Conservation (phyloP, 176 grass and related monocot species). For the Canna indica region DNA sequence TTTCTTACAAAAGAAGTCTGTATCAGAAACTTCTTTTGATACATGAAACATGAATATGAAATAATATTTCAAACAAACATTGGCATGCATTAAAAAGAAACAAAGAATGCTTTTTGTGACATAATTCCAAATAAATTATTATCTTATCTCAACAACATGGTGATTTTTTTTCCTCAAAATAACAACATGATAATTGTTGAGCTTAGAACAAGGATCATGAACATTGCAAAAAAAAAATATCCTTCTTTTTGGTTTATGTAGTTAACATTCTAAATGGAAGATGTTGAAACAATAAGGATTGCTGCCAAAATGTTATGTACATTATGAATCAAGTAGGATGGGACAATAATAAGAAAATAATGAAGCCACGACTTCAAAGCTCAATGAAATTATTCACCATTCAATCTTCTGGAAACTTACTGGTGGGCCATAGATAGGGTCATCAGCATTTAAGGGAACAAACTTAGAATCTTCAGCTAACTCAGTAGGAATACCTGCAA, state of each 20-base stretch:
- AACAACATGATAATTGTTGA: too few relatives aligned
- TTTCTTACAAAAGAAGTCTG: not conserved
- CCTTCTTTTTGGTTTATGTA: too few relatives aligned
- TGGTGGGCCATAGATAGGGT: constrained; percentile 72
- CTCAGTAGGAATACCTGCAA: constrained; percentile 47
- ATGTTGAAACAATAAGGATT: not conserved
- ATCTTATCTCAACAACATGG: not conserved
- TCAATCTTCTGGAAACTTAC: constrained; percentile 32
- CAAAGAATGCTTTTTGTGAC: not conserved
- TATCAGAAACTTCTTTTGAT: not conserved
- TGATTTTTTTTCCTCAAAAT: too few relatives aligned
- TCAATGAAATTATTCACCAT: not conserved
- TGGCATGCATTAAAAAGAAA: not conserved
- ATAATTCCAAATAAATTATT: not conserved
- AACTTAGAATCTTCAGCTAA: constrained; percentile 74
- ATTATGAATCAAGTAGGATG: not conserved
- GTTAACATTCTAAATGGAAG: not conserved
- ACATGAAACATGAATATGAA: not conserved
- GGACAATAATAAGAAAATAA: not conserved
- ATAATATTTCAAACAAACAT: not conserved
- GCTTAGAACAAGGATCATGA: too few relatives aligned
- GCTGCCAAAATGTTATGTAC: not conserved
- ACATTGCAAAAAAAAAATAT: too few relatives aligned
- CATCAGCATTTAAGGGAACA: constrained; percentile 66
- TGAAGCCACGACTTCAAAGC: not conserved